A percentile compares a stretch with the other conserved stretches of the same genome.
phyloP scores from a whole-genome alignment of 345 rosid species.

The Limnanthes douglasii region DNA sequence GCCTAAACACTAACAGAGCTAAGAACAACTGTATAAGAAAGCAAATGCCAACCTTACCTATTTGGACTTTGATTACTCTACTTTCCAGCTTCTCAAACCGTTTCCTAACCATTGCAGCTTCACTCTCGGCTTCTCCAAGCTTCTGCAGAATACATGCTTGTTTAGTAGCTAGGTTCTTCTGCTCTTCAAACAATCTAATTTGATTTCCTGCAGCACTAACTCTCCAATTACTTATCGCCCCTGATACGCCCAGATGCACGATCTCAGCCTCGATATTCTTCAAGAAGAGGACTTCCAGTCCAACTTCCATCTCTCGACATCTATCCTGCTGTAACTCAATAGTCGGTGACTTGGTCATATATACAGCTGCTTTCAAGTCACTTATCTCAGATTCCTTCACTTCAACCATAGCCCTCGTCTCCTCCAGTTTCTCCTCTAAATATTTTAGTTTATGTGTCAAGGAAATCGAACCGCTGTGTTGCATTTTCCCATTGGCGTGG shows the following conservation, averaged over 20 bases:
- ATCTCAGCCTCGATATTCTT: constrained; percentile 77
- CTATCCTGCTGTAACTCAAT: constrained; percentile 16
- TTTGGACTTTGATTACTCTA: constrained; percentile 24
- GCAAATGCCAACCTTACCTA: constrained; percentile 34
- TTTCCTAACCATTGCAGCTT: constrained; percentile 29
- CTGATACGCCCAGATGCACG: constrained; percentile 33
- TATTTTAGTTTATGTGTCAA: constrained; percentile 30
- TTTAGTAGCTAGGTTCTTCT: constrained; percentile 23
- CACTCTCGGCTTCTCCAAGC: constrained; percentile 31
- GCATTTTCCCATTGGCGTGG: constrained; percentile 15
- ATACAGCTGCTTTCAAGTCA: constrained; percentile 33
- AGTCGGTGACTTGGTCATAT: constrained; percentile 8
- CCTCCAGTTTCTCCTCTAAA: constrained; percentile 34
- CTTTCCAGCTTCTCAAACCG: constrained; percentile 41
- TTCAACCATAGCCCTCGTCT: constrained; percentile 21
- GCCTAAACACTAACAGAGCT: constrained; percentile 26
- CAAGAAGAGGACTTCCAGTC: constrained; percentile 44
- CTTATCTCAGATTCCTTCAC: constrained; percentile 35
- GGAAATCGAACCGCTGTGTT: constrained; percentile 15
- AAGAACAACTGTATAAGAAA: constrained; percentile 43
- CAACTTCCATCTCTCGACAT: constrained; percentile 26
- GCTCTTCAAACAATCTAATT: constrained; percentile 21
- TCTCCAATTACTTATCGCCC: constrained; percentile 25
- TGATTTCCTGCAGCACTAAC: constrained; percentile 12
- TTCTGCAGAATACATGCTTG: constrained; percentile 23